Evolutionary conservation across 2,329 filamentous ascomycete genomes (phyloP).

Genomic region (Aspergillus sp.): DNA sequence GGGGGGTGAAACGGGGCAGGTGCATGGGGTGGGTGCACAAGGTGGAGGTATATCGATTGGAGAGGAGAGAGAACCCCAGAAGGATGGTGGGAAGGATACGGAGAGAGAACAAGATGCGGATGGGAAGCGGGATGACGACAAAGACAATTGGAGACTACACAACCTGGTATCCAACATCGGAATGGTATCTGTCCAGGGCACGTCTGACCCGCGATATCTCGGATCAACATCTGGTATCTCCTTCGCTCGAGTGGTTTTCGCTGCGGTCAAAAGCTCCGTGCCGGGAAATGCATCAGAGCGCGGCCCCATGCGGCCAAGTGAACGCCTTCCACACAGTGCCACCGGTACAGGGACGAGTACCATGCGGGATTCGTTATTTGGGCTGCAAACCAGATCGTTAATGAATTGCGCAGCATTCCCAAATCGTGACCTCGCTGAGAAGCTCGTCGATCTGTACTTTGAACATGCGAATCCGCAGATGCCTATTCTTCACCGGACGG

Average conservation of each 20-base stretch:
- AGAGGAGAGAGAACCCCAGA: slow-evolving; percentile 9
- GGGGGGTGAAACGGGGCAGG: slow-evolving; percentile 17
- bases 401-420: slow-evolving; percentile 83
- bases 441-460: slow-evolving; percentile 77
- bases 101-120: slow-evolving; percentile 21
- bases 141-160: slow-evolving; percentile 55
- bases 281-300: slow-evolving; percentile 54
- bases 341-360: slow-evolving; percentile 58
- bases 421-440: slow-evolving; percentile 61
- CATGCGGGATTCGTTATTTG: slow-evolving; percentile 94
- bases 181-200: slow-evolving; percentile 69
- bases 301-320: slow-evolving; percentile 52
- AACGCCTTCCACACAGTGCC: slow-evolving; percentile 43
- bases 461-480: slow-evolving; percentile 96
- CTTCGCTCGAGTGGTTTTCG: slow-evolving; percentile 88
- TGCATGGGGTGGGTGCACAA: slow-evolving; percentile 3
- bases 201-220: slow-evolving; percentile 70
- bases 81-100: slow-evolving; percentile 8
- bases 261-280: slow-evolving; percentile 74
- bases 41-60: background rate
- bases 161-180: slow-evolving; percentile 62
- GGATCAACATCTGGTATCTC: slow-evolving; percentile 86
- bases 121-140: slow-evolving; percentile 32
- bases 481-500: slow-evolving; percentile 76
- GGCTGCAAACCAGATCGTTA: slow-evolving; percentile 81